Evolutionary conservation across 169 alveolate species (phyloP).

Genomic region (Cryptosporidium baileyi): DNA sequence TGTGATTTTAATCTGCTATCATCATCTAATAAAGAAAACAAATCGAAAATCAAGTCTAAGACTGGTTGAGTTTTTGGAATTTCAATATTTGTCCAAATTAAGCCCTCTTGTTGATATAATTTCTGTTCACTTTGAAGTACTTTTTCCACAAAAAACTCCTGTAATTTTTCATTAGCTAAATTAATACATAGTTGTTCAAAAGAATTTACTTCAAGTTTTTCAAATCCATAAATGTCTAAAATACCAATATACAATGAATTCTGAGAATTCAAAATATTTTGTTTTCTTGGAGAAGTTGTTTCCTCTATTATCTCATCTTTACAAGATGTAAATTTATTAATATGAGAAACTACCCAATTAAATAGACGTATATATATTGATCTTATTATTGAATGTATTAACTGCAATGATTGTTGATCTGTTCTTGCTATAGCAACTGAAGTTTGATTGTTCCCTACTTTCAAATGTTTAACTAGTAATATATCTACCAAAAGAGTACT

Average conservation of each 20-base stretch:
- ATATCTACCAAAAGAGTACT: slow-evolving; percentile 1
- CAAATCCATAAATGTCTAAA: slow-evolving; percentile 88
- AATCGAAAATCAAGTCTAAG: slow-evolving; percentile 32
- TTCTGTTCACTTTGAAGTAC: slow-evolving; percentile 86
- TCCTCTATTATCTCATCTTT: neutral
- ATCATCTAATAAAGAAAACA: slow-evolving; percentile 52
- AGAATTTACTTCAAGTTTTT: slow-evolving; percentile 83
- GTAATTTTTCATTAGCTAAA: slow-evolving; percentile 88
- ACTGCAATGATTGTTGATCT: slow-evolving; percentile 39
- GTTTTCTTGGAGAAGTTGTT: slow-evolving; percentile 17
- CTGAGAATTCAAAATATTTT: slow-evolving; percentile 7
- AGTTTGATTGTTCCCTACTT: slow-evolving; percentile 42
- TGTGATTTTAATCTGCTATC: slow-evolving; percentile 60
- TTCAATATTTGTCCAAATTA: slow-evolving; percentile 75
- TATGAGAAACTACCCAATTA: slow-evolving; percentile 60
- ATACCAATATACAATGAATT: slow-evolving; percentile 80
- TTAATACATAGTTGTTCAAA: slow-evolving; percentile 87
- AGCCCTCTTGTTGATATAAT: slow-evolving; percentile 83
- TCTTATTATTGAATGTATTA: slow-evolving; percentile 41
- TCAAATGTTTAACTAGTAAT: slow-evolving; percentile 23
- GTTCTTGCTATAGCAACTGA: slow-evolving; percentile 44
- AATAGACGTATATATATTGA: slow-evolving; percentile 45
- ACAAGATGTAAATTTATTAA: slow-evolving; percentile 44
- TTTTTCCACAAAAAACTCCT: slow-evolving; percentile 85
- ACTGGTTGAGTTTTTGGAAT: slow-evolving; percentile 61